Base-by-base conservation (phyloP, 352 stramenopile genomes). In the Thraustotheca clavata region DNA sequence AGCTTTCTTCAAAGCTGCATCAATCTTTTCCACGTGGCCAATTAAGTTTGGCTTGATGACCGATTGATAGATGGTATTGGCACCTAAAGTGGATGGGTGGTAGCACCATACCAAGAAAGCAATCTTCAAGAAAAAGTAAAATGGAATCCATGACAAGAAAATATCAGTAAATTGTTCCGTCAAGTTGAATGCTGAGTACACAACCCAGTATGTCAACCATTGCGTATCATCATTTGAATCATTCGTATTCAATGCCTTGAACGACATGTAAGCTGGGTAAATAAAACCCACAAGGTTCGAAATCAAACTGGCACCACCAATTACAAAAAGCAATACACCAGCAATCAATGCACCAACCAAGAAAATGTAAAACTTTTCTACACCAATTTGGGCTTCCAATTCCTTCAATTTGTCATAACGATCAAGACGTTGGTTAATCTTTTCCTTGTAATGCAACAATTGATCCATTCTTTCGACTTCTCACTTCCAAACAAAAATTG, bases 131-230 rank as follows among this genome's bases (percentile, higher is more conserved):
- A 92, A 84, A 69, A 90, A 93, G 75, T 93, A 93, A 71, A 95
- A 90, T 47, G 81, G 80, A 47, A 91, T 83, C 79, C 84, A 91
- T 41, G 80, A 88, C 32, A 94, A 70, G 26, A 94, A n/a, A 12
- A 90, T 63, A 67, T 94, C 80, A 33, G 83, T 91, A 66, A 91
- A 61, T 55, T 82, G 76, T 71, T 98, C 96, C 18, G 97, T 94
- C 54, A 99, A 86, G 67, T 90, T 97, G 72, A 98, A 99, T 71
- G 98, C 96, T 29, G 92, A 80, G 76, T 97, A 99, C 31, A 99
- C 87, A 65, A 98, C 88, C 86, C 86, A 95, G 75, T 95, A 95
- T 16, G 84, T 92, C 41, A 95, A 76, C 86, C 86, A 95, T 76
- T 92, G 82, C 35, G 83, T 94, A 75, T 94, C 84, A 39, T 94